Evolutionary conservation across 257 asterid species (phyloP).

Genomic region (Eustoma russellianum): DNA sequence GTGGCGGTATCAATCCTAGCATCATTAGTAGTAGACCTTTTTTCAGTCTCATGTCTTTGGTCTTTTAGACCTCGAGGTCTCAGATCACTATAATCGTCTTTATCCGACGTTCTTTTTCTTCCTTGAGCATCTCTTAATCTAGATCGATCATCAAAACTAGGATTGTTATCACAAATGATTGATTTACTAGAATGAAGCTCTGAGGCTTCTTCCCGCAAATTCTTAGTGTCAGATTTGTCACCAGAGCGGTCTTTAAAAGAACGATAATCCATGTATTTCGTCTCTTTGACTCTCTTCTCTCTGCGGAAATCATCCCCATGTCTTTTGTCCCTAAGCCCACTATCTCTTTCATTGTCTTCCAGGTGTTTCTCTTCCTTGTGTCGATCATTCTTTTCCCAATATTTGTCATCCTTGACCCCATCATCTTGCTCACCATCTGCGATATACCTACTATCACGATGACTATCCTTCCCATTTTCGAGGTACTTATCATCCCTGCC

Average conservation of each 20-base stretch:
- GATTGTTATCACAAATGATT: constrained; percentile 52
- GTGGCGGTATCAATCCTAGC: constrained; percentile 33
- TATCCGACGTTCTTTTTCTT: constrained; percentile 57
- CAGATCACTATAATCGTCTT: constrained; percentile 55
- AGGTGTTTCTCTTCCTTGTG: constrained; percentile 52
- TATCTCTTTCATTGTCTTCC: constrained; percentile 58
- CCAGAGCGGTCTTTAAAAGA: constrained; percentile 50
- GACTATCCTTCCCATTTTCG: constrained; percentile 50
- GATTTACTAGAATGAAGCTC: constrained; percentile 54
- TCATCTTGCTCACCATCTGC: constrained; percentile 51
- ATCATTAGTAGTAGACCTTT: constrained; percentile 37
- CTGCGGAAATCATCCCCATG: constrained; percentile 53
- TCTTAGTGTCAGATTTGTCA: constrained; percentile 61
- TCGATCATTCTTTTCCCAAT: constrained; percentile 44
- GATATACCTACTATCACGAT: constrained; percentile 39
- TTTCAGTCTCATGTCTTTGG: constrained; percentile 56
- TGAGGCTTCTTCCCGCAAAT: constrained; percentile 48
- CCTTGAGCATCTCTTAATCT: constrained; percentile 68
- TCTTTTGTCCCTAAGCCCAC: constrained; percentile 45
- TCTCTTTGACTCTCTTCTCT: constrained; percentile 59
- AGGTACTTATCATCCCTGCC: constrained; percentile 53
- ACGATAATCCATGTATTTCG: constrained; percentile 59
- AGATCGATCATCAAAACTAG: constrained; percentile 55
- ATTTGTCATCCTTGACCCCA: constrained; percentile 32
- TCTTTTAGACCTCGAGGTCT: constrained; percentile 64